A percentile compares a stretch with the other conserved stretches of the same genome.
phyloP scores from a whole-genome alignment of 2,329 filamentous ascomycete species.

The Arthrobotrys megalospora region DNA sequence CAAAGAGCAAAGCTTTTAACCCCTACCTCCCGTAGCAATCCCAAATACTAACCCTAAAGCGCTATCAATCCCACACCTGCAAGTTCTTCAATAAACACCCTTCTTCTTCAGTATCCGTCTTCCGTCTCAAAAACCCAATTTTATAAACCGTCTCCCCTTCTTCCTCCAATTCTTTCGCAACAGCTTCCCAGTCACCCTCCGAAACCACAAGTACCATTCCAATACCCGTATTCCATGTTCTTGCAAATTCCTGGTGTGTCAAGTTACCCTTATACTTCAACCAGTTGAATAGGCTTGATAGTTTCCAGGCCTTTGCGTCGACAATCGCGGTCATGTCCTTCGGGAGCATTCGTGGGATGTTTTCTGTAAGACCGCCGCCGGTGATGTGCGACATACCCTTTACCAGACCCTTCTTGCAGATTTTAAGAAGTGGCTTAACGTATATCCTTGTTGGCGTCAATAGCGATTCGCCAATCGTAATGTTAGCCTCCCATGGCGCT shows the following conservation, averaged over 20 bases:
- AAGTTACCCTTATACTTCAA: constrained; percentile 82
- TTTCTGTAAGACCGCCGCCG: constrained; percentile 91
- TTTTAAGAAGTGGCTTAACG: constrained; percentile 82
- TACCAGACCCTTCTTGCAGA: constrained; percentile 75
- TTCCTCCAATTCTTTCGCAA: constrained; percentile 74
- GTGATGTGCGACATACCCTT: constrained; percentile 98
- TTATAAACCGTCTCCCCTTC: constrained; percentile 83
- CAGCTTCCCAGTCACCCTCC: constrained; percentile 74
- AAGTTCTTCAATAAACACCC: constrained; percentile 62
- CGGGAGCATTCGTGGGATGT: constrained; percentile 94
- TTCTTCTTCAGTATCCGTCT: constrained; percentile 68
- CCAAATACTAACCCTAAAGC: background rate
- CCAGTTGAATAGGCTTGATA: constrained; percentile 88
- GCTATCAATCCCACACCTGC: constrained; percentile 60
- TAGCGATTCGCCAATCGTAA: constrained; percentile 80
- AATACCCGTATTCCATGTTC: constrained; percentile 94
- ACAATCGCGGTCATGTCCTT: constrained; percentile 82
- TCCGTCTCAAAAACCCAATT: constrained; percentile 79
- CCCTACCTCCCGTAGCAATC: background rate
- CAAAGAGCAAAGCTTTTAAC: constrained; percentile 7
- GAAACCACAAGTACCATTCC: constrained; percentile 93
- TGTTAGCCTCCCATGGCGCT: constrained; percentile 80
- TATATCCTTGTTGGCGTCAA: constrained; percentile 95
- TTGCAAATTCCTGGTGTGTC: constrained; percentile 82
- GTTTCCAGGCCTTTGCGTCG: constrained; percentile 81